Base-by-base conservation (phyloP, 768 basidiomycete species). In the Sporobolomyces roseus region DNA sequence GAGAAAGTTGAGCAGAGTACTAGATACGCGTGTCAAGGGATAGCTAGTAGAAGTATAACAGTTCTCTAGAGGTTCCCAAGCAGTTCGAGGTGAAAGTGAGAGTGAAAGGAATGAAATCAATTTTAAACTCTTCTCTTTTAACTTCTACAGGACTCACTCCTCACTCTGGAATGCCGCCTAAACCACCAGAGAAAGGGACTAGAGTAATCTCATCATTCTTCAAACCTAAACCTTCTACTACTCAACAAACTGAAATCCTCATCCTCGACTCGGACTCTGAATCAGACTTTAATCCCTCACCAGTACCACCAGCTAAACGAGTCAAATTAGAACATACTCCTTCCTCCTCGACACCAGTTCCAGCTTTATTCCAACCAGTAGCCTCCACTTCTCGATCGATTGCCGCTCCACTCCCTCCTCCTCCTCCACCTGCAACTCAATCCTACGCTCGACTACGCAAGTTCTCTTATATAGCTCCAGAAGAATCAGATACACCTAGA, bases 171-270 rank as follows among this genome's bases (percentile, higher is more conserved):
- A 62, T 62, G 66, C 60, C 66, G 23, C 52, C 66, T 2, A 61
- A 55, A 27, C 8, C 33, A 13, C 27, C 53, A 5, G 60, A 53
- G 4, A 14, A 19, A 25, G 66, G 54, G 0, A 41, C 48, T 41
- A 33, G 50, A 48, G 32, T 32, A 38, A 49, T 65, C 27, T 72
- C 71, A 14, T 25, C 21, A 41, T 72, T 72, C 63, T 68, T 60
- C 45, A 46, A 35, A 16, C 61, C 51, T 8, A 46, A 46, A n/a
- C 35, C 51, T 0, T 7, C 41, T 23, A 25, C 35, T 35, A 41
- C 17, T 2, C 29, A 21, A 19, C 1, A 2, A 2, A 16, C 13
- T 45, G 45, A 41, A 19, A 50, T 61, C 14, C 43, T 64, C 52
- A 2, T 61, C 48, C 59, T 68, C 53, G 56, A 60, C 33, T 61